phyloP scores from a whole-genome alignment of 371 early-diverging fungal genomes.

The Umbelopsis sp. region DNA sequence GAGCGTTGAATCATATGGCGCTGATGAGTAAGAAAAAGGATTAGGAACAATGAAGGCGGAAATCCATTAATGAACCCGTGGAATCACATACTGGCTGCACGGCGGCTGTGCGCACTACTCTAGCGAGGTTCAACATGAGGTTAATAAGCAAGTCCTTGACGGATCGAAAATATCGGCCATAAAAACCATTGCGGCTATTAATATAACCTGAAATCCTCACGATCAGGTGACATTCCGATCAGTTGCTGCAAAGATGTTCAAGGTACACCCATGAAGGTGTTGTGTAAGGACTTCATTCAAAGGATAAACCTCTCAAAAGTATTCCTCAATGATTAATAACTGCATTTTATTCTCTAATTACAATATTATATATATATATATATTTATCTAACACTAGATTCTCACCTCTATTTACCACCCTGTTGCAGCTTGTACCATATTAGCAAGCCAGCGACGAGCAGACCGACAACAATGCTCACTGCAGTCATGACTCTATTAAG shows the following conservation, averaged over 20 bases:
- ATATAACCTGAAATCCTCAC: conserved; percentile 10
- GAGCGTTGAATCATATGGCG: background rate
- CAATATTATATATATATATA: background rate
- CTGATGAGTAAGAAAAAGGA: background rate
- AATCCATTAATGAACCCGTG: too few species aligned
- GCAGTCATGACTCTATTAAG: conserved; percentile 7
- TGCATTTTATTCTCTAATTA: background rate
- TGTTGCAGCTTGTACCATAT: background rate
- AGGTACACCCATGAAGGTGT: too few species aligned
- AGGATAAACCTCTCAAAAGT: too few species aligned
- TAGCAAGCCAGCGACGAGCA: background rate
- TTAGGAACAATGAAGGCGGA: background rate
- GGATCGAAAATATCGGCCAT: too few species aligned
- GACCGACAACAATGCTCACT: background rate
- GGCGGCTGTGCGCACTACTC: conserved; percentile 18
- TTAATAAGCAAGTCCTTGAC: too few species aligned
- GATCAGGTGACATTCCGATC: conserved; percentile 14
- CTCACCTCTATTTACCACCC: background rate
- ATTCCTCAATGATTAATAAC: background rate
- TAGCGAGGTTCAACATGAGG: conserved; percentile 23
- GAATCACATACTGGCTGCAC: background rate
- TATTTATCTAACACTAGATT: background rate
- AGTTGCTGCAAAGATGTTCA: too few species aligned
- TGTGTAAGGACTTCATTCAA: too few species aligned
- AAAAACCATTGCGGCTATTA: background rate